Conservation (phyloP, 768 basidiomycete species). For the Rhodotorula paludigena region DNA sequence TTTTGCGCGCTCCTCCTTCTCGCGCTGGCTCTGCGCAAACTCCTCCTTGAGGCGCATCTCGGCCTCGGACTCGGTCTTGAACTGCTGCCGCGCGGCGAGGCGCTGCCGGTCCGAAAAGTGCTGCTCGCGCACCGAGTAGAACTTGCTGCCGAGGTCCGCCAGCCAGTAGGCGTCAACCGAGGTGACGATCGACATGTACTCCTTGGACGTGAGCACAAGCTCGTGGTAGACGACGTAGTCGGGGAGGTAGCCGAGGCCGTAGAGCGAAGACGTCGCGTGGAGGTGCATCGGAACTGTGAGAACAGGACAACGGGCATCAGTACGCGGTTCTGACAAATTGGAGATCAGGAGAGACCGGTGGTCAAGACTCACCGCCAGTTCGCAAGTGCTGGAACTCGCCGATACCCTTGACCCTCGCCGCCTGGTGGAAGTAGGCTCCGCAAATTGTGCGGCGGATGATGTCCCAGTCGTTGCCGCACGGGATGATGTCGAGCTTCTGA, state of each 20-base stretch:
- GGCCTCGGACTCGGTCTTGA: constrained; percentile 35
- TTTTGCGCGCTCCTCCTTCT: constrained; percentile 32
- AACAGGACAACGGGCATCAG: background rate
- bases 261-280: constrained; percentile 93
- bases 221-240: constrained; percentile 94
- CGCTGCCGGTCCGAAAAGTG: constrained; percentile 75
- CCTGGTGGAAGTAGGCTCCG: constrained; percentile 98
- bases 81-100: constrained; percentile 49
- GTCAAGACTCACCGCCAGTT: constrained; percentile 55
- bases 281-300: constrained; percentile 73
- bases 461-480: constrained; percentile 92
- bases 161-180: constrained; percentile 97
- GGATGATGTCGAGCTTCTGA: constrained; percentile 90
- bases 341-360: background rate
- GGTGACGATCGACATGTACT: constrained; percentile 98
- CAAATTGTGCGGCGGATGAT: constrained; percentile 88
- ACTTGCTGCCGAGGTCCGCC: constrained; percentile 54
- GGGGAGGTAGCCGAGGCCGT: constrained; percentile 79
- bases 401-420: constrained; percentile 95
- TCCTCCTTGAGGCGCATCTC: constrained; percentile 38
- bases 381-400: constrained; percentile 98
- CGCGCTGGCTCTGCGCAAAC: constrained; percentile 34
- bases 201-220: constrained; percentile 46
- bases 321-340: background rate
- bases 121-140: constrained; percentile 73